phyloP scores from a whole-genome alignment of 345 rosid species.

The Combretum micranthum region DNA sequence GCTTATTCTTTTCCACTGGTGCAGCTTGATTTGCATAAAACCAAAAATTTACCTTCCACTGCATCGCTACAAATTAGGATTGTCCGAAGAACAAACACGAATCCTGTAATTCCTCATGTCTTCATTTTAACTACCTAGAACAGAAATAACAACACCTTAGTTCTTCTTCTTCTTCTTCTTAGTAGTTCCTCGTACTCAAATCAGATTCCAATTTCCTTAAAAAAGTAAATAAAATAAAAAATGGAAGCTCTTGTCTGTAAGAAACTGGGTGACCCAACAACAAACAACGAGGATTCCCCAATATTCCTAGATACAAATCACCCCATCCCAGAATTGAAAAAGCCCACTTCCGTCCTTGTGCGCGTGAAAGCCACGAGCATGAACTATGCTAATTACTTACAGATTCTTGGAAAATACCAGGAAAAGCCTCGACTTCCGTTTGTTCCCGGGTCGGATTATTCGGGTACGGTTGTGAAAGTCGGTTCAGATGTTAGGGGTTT shows the following conservation, averaged over 20 bases:
- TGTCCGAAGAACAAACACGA: no score
- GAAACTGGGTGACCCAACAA: slow-evolving; percentile 61
- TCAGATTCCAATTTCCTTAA: no score
- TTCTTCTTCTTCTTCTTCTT: no score
- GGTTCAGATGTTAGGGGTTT: slow-evolving; percentile 58
- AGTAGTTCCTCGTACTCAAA: no score
- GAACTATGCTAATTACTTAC: slow-evolving; percentile 91
- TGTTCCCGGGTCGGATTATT: slow-evolving; percentile 88
- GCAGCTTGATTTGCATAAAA: no score
- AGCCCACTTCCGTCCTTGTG: slow-evolving; percentile 61
- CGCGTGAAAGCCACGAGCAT: slow-evolving; percentile 87
- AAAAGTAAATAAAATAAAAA: not conserved
- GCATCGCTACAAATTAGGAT: no score
- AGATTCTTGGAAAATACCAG: slow-evolving; percentile 80
- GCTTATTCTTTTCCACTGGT: no score
- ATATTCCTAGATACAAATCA: slow-evolving; percentile 32
- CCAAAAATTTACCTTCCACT: no score
- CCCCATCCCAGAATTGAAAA: slow-evolving; percentile 53
- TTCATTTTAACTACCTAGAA: no score
- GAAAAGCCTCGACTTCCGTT: slow-evolving; percentile 81
- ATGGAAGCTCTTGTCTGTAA: slow-evolving; percentile 89
- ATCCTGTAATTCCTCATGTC: no score
- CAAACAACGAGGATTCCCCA: slow-evolving; percentile 33
- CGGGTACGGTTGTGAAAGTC: slow-evolving; percentile 61
- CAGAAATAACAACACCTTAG: no score